These are phyloP conservation scores for Pyropia haitanensis DNA, from an alignment of 23 red algal species.

Conservation along the genomic window DNA sequence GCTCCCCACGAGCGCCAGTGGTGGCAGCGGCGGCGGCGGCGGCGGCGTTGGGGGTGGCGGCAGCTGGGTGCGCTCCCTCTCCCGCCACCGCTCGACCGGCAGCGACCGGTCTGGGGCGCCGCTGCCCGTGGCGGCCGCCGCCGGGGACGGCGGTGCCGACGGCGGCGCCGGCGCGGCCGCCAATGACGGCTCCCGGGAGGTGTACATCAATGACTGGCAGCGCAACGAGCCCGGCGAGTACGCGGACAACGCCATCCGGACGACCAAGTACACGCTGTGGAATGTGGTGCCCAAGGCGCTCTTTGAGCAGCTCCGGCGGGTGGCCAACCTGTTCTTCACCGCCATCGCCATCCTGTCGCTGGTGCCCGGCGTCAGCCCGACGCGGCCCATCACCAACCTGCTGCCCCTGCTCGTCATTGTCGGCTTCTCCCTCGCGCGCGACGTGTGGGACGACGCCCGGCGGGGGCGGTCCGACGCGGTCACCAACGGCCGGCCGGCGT, in stretches of 20 bases:
- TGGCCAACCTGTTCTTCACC: slow-evolving; percentile 78
- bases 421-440: slow-evolving; percentile 65
- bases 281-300: slow-evolving; percentile 73
- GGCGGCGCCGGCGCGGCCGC: too few species aligned
- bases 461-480: slow-evolving; percentile 30
- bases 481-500: slow-evolving; percentile 31
- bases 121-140: too few species aligned
- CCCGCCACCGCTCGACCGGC: too few species aligned
- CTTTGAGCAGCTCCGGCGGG: slow-evolving; percentile 76
- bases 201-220: not conserved
- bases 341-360: slow-evolving; percentile 69
- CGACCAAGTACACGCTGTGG: slow-evolving; percentile 66
- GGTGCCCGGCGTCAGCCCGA: slow-evolving; percentile 67
- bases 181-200: too few species aligned
- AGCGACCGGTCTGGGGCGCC: too few species aligned
- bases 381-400: slow-evolving; percentile 45
- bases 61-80: too few species aligned
- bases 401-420: slow-evolving; percentile 77
- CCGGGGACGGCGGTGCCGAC: too few species aligned
- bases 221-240: slow-evolving; percentile 5
- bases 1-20: too few species aligned
- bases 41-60: too few species aligned
- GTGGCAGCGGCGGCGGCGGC: too few species aligned
- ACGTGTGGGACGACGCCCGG: slow-evolving; percentile 71
- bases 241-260: slow-evolving; percentile 56